Evolutionary conservation across 208 protist species (phyloP), one percentile per base, ranked within the genome.

Genomic region (Paratrypanosoma confusum): DNA sequence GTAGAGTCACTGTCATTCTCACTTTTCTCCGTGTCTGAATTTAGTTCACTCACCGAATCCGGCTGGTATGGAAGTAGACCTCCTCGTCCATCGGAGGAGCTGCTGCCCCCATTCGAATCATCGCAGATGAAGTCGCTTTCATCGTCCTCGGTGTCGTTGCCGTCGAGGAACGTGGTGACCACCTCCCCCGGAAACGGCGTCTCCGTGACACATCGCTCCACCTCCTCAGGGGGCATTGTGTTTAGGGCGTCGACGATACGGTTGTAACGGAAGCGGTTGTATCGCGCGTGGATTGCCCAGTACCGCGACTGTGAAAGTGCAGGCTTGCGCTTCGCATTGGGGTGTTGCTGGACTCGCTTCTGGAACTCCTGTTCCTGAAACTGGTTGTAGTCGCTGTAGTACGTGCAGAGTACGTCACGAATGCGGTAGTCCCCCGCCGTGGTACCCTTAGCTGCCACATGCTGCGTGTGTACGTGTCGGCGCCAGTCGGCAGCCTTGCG

Each of bases 241-340:
- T n/a, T n/a, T n/a, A n/a, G n/a, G n/a, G 60, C 57, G 10, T 81
- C 75, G 5, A 92, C 79, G 14, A 92, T 47, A 17, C 83, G 52
- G 50, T 92, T 92, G 62, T 89, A 92, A 3, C 83, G 79, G 10
- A 89, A 49, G 3, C 69, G 57, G 47, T 92, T 92, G 50, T 85
- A 92, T 13, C 77, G 60, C 1, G 76, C 80, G 46, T 83, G 74
- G 0, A 84, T 37, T 28, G 74, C 50, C 77, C 79, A 92, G 41
- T 92, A 92, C 5, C 76, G 70, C 36, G 78, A 56, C 11, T 77
- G 60, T 1, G 79, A 83, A 13, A 84, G 40, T 7, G 65, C 34
- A 0, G 36, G 32, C 20, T 48, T 56, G 18, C 48, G 51, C 17
- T 55, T 59, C 0, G 56, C 40, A 3, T 52, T 33, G 3, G 23